Evolutionary conservation across 2,329 filamentous ascomycete species (phyloP), one percentile per base, ranked within the genome.

Genomic region (Penicillium sp.): DNA sequence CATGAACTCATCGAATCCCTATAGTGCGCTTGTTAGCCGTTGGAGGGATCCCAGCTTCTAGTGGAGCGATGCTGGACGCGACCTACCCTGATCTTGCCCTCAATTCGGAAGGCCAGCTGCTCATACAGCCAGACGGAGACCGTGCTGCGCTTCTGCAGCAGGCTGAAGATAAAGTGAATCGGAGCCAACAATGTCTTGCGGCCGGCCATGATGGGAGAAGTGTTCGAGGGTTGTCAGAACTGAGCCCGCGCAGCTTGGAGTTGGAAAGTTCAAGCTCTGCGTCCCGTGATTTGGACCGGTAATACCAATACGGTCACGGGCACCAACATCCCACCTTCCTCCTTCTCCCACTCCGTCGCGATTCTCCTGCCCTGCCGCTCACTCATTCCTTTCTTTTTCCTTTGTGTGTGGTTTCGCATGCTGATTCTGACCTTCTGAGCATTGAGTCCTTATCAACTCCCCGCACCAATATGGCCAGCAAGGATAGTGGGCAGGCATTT

Each of bases 1-100:
- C 90, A 98, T 96, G 73, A 97, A 98, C 69, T 98, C 93, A 65
- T 98, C 93, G 55, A 98, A 98, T 10, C 93, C 90, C 89, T 95
- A 49, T 17, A 23, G n/a, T n/a, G n/a, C 18, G 27, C 10, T 31
- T 14, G 26, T 39, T 29, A 41, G 38, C 31, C 11, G 10, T 17
- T 5, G 28, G 10, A 14, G 4, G 18, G 4, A 18, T 25, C 26
- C 26, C 20, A 39, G 29, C 5, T 25, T 8, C 17, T 3, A 10
- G 10, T 19, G 30, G 11, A 10, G 18, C 18, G 20, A 29, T 15
- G 4, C 5, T 33, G 48, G 33, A 49, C 29, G 27, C 31, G 28
- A 68, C 83, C 50, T 68, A 94, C 91, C 60, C 93, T 81, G 53
- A 98, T 95, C 73, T 91, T 95, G 48, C 93, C 93, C 72, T 97